These are phyloP conservation scores for Plasmodium yoelii DNA, from an alignment of 169 alveolate species.

Conservation along the genomic window DNA sequence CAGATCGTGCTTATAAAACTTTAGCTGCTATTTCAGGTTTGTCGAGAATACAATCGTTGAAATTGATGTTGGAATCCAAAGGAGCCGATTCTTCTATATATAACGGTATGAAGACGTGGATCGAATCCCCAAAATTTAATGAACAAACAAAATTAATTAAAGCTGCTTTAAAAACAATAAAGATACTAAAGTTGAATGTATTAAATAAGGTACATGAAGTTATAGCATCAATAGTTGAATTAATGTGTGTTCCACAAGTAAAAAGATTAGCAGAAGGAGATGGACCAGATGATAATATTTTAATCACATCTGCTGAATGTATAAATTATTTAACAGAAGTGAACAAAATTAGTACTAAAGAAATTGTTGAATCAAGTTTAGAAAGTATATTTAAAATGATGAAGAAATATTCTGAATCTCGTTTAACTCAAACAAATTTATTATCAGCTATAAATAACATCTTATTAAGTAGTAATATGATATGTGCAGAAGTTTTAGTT, in stretches of 20 bases:
- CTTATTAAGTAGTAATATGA: constrained; percentile 81
- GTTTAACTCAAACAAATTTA: constrained; percentile 88
- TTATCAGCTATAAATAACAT: constrained; percentile 86
- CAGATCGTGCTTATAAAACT: constrained; percentile 88
- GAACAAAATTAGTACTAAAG: constrained; percentile 78
- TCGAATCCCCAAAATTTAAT: constrained; percentile 86
- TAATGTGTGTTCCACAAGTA: constrained; percentile 88
- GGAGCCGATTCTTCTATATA: constrained; percentile 79
- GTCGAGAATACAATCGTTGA: constrained; percentile 84
- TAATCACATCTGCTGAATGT: constrained; percentile 86
- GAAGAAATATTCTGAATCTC: constrained; percentile 89
- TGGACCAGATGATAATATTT: constrained; percentile 89
- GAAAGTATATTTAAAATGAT: constrained; percentile 86
- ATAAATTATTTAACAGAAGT: constrained; percentile 83
- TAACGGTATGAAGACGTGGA: constrained; percentile 86
- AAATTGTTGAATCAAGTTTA: constrained; percentile 80
- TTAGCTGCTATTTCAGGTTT: constrained; percentile 93
- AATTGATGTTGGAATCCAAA: constrained; percentile 77
- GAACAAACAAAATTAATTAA: constrained; percentile 87
- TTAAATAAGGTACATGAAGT: constrained; percentile 76
- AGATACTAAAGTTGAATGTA: constrained; percentile 79
- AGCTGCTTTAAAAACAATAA: constrained; percentile 87
- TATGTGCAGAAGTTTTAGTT: constrained; percentile 82
- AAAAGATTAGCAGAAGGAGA: constrained; percentile 89
- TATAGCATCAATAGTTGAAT: constrained; percentile 78